These are phyloP conservation scores for Cutaneotrichosporon mucoides DNA, from an alignment of 1,284 basidiomycete genomes.

Conservation along the genomic window DNA sequence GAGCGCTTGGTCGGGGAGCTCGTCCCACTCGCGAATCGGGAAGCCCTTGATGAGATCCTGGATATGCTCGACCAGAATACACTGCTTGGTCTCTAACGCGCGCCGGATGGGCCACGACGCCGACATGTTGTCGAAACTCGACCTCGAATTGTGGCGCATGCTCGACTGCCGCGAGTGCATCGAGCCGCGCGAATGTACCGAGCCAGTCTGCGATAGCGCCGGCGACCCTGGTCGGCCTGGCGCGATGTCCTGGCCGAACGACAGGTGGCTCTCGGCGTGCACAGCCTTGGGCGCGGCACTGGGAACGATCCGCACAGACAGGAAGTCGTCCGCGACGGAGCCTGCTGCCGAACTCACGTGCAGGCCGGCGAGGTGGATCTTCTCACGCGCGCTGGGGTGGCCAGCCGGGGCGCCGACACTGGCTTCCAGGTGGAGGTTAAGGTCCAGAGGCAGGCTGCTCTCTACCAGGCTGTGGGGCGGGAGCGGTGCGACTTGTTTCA, in stretches of 20 bases:
- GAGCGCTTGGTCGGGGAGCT: constrained; percentile 28
- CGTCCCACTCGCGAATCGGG: constrained; percentile 43
- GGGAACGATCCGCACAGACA: too few species aligned
- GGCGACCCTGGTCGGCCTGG: neutral
- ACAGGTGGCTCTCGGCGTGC: too few species aligned
- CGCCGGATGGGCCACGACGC: constrained; percentile 39
- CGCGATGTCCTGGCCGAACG: neutral
- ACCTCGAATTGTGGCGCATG: neutral
- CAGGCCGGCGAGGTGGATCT: too few species aligned
- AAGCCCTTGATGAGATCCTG: constrained; percentile 32
- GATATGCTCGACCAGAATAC: constrained; percentile 45
- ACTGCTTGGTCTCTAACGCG: constrained; percentile 36
- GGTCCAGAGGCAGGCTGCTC: neutral
- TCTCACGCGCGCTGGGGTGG: constrained; percentile 22
- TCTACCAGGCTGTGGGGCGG: neutral
- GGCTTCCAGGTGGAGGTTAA: constrained; percentile 14
- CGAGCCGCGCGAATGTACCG: neutral
- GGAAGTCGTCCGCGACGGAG: too few species aligned
- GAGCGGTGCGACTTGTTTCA: constrained; percentile 10
- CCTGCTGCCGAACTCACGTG: too few species aligned
- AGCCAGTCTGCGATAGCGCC: neutral
- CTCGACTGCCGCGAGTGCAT: neutral
- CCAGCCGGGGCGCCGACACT: constrained; percentile 31
- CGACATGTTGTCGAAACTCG: neutral
- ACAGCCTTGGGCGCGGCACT: too few species aligned